Conservation (phyloP, 495 filamentous ascomycete species). For the Entonaema liquescens region DNA sequence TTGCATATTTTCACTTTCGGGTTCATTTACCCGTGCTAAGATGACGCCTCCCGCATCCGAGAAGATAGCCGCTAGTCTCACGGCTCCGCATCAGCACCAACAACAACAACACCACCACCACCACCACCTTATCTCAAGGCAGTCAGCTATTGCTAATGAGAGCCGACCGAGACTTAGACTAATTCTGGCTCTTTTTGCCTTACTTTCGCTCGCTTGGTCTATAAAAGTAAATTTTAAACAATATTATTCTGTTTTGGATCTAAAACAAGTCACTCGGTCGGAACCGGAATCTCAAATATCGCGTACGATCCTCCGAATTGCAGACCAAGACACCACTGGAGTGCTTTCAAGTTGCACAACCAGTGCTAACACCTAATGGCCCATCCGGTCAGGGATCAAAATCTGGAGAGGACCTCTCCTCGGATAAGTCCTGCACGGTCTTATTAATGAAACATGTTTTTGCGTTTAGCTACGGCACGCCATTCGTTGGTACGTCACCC, state of each 20-base stretch:
- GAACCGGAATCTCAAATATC: slow-evolving; percentile 11
- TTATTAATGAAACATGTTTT: slow-evolving; percentile 79
- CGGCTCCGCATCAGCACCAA: background rate
- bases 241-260: background rate
- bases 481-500: slow-evolving; percentile 73
- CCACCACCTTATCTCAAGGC: background rate
- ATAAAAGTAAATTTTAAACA: background rate
- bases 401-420: slow-evolving; percentile 17
- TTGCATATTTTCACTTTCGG: background rate
- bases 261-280: slow-evolving; percentile 8
- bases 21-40: background rate
- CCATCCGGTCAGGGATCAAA: slow-evolving; percentile 24
- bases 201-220: slow-evolving; percentile 15
- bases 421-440: slow-evolving; percentile 57
- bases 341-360: slow-evolving; percentile 74
- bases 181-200: slow-evolving; percentile 9
- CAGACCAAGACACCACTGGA: slow-evolving; percentile 53
- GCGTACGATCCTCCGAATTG: slow-evolving; percentile 2
- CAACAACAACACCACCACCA: background rate
- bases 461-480: slow-evolving; percentile 77
- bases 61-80: background rate
- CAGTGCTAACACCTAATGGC: slow-evolving; percentile 58
- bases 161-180: background rate
- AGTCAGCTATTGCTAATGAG: background rate
- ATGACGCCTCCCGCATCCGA: slow-evolving; percentile 11